These are phyloP conservation scores for Phytopythium oedochilum DNA, from an alignment of 352 stramenopile genomes.

Conservation along the genomic window DNA sequence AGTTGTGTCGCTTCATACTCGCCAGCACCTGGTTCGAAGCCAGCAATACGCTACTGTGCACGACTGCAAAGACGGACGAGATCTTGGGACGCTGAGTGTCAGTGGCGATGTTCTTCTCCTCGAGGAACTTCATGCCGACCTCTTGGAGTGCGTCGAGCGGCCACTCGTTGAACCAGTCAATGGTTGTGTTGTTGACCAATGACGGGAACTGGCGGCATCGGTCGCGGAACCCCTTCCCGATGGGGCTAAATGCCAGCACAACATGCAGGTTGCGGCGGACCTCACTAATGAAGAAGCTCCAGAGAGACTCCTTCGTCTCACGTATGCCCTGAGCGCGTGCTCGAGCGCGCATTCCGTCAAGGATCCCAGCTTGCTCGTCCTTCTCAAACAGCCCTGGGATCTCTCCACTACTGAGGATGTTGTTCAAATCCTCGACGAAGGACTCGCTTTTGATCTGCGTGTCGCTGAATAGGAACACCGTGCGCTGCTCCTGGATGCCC, in stretches of 20 bases:
- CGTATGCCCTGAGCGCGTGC: constrained; percentile 68
- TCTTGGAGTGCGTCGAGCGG: constrained; percentile 89
- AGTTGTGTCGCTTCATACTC: constrained; percentile 92
- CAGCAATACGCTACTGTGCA: constrained; percentile 86
- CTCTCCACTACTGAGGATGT: constrained; percentile 89
- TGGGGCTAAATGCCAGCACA: constrained; percentile 90
- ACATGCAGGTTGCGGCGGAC: constrained; percentile 90
- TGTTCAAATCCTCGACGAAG: constrained; percentile 93
- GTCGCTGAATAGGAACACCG: constrained; percentile 92
- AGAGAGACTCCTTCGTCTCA: constrained; percentile 88
- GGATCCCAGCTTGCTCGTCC: constrained; percentile 83
- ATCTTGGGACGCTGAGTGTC: constrained; percentile 80
- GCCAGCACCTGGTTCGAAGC: constrained; percentile 79
- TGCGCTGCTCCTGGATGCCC: constrained; percentile 79
- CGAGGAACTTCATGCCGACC: constrained; percentile 91
- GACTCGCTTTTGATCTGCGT: constrained; percentile 93
- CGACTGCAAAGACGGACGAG: constrained; percentile 83
- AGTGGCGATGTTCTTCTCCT: constrained; percentile 77
- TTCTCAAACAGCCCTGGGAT: constrained; percentile 92
- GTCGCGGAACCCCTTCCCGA: constrained; percentile 85
- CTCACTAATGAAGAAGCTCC: constrained; percentile 92
- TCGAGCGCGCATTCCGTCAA: constrained; percentile 78
- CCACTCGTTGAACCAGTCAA: constrained; percentile 94
- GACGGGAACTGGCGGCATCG: constrained; percentile 88
- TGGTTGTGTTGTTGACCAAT: constrained; percentile 94